These are phyloP conservation scores for Holtermannia corniformis DNA, from an alignment of 768 basidiomycete genomes.

Conservation along the genomic window DNA sequence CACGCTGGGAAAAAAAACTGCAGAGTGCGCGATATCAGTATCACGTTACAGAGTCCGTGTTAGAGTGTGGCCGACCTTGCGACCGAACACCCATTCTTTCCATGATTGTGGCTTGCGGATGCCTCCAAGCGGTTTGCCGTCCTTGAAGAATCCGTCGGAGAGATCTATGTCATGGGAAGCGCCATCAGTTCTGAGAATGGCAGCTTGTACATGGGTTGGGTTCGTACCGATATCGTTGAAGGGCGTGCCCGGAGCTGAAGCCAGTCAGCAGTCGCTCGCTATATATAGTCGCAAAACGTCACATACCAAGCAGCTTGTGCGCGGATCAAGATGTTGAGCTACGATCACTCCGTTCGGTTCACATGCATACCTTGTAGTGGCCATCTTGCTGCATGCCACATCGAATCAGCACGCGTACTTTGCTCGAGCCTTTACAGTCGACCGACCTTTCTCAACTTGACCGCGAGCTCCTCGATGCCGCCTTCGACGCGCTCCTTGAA, in stretches of 20 bases:
- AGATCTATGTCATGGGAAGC: constrained; percentile 16
- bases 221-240: constrained; percentile 33
- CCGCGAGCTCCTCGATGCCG: constrained; percentile 10
- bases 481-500: constrained; percentile 13
- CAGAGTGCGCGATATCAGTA: not conserved
- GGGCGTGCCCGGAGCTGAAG: constrained; percentile 38
- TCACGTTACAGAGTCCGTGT: not conserved
- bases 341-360: no score
- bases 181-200: not conserved
- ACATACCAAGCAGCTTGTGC: constrained; percentile 18
- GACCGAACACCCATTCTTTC: constrained; percentile 30
- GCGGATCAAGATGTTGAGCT: not conserved
- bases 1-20: constrained; percentile 35
- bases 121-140: constrained; percentile 4
- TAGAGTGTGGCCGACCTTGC: constrained; percentile 23
- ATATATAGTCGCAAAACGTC: no score
- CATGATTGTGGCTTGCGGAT: constrained; percentile 12
- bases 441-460: constrained; percentile 25
- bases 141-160: constrained; percentile 23
- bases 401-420: constrained; percentile 1
- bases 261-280: not conserved
- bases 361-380: constrained; percentile 18
- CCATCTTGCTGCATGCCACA: constrained; percentile 20
- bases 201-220: not conserved
- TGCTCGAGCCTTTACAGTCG: constrained; percentile 2